A percentile compares a stretch with the other conserved stretches of the same genome.
Conservation (phyloP, 2,329 filamentous ascomycete species). For the Alternaria ventricosa region DNA sequence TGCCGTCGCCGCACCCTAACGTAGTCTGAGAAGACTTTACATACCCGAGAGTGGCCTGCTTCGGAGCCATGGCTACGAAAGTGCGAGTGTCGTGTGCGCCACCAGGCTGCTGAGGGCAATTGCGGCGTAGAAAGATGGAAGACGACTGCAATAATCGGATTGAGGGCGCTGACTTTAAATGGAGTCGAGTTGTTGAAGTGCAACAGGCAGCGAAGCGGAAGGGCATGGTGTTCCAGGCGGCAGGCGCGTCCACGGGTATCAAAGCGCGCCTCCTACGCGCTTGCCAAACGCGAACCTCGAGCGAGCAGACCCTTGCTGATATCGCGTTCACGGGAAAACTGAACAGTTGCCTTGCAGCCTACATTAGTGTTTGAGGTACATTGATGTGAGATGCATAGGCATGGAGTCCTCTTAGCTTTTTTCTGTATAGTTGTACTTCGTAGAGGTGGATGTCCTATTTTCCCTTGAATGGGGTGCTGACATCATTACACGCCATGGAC, state of each 20-base stretch:
- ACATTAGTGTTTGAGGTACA: not conserved
- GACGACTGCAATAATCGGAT: constrained; percentile 13
- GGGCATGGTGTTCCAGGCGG: constrained; percentile 35
- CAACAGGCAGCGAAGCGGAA: constrained; percentile 35
- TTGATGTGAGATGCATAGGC: not conserved
- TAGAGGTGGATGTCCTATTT: not conserved
- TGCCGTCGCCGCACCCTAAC: constrained; percentile 66
- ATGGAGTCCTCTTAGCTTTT: not conserved
- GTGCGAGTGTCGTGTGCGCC: constrained; percentile 14
- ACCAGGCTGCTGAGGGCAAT: constrained; percentile 8
- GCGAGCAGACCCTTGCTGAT: constrained; percentile 22
- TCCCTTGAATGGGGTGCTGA: constrained; percentile 19
- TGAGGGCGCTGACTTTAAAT: constrained; percentile 9
- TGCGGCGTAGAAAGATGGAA: constrained; percentile 4
- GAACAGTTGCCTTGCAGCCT: not conserved
- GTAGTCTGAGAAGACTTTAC: constrained; percentile 77
- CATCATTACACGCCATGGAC: constrained; percentile 37
- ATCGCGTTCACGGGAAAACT: not conserved
- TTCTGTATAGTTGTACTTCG: not conserved
- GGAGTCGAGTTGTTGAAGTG: constrained; percentile 3
- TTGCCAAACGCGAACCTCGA: constrained; percentile 26
- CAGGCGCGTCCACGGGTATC: constrained; percentile 10
- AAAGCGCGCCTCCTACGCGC: constrained; percentile 34
- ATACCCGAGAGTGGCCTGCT: constrained; percentile 89
- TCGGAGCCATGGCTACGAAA: constrained; percentile 57